Base-by-base conservation (phyloP, 257 asterid species). In the Thymus mandschuricus region DNA sequence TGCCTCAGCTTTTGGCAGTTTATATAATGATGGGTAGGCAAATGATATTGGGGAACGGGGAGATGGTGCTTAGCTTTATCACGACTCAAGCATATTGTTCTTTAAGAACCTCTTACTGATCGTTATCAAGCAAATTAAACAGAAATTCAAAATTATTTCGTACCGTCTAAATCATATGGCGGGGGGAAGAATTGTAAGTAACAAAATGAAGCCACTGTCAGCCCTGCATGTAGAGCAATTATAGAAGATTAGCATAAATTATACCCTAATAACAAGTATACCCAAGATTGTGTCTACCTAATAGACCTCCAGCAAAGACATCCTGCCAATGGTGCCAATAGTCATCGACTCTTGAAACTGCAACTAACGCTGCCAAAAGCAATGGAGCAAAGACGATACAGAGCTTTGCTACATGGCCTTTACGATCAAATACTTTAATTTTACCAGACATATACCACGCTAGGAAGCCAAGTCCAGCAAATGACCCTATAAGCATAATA, bases 161-260 rank as follows among this genome's bases (percentile, higher is more conserved):
- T 87, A 93, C 98, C 98, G 59, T 89, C 97, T 54, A 78, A 60
- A 67, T 86, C 89, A 66, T 93, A 89, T 8, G 97, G 98, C 15
- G 94, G 96, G 50, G 98, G 98, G 52, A 91, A 93, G 78, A 93
- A 89, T 69, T 93, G 98, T 85, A 93, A 69, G 92, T 93, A 93
- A 79, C 96, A 89, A 60, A 91, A 81, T 71, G 96, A 87, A 72
- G 98, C 96, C 59, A 93, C 84, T 21, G 86, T 83, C 51, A 87
- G 9, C 75, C 98, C 98, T 92, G 93, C 88, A 78, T 62, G 71
- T 64, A 71, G 64, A 62, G 62, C 78, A 66, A 51, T 50, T 52
- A 51, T 33, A 78, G 72, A 78, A 65, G 67, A 78, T 71, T 62
- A 62, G 35, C 51, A 57, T 43, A 67, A 28, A 44, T 44, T 15